These are phyloP conservation scores for Sporothrix protearum DNA, from an alignment of 2,329 filamentous ascomycete genomes.

Conservation along the genomic window DNA sequence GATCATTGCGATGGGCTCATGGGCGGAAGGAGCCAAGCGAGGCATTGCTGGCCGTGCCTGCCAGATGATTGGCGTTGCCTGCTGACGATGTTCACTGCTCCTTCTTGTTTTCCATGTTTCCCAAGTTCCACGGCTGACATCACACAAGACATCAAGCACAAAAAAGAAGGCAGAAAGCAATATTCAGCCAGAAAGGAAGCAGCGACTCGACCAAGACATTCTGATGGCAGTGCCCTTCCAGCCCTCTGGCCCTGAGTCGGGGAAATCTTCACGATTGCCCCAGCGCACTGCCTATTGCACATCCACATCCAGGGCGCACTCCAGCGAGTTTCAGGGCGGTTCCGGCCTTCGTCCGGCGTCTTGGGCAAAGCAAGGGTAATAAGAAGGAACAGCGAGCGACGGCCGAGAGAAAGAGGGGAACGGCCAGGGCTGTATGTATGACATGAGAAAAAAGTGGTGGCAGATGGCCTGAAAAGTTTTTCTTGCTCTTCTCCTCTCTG, in stretches of 20 bases:
- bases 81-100: not conserved
- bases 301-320: slow-evolving; percentile 10
- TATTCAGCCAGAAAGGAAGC: not conserved
- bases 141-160: not conserved
- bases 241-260: not conserved
- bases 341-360: slow-evolving; percentile 11
- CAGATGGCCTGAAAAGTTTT: slow-evolving; percentile 15
- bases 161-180: not conserved
- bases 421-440: not conserved
- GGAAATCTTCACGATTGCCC: not conserved
- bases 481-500: not conserved
- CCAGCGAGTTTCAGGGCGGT: slow-evolving; percentile 6
- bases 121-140: not conserved
- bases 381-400: not conserved
- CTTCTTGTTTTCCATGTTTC: not conserved
- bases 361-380: not conserved
- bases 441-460: not conserved
- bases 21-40: not conserved
- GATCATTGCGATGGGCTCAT: not conserved
- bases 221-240: not conserved
- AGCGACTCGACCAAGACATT: not conserved
- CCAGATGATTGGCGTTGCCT: not conserved
- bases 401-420: not conserved
- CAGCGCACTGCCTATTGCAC: slow-evolving; percentile 1
- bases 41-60: not conserved